Evolutionary conservation across 148 eudicot species (phyloP), one percentile per base, ranked within the genome.

Genomic region (Vaccinium darrowii): DNA sequence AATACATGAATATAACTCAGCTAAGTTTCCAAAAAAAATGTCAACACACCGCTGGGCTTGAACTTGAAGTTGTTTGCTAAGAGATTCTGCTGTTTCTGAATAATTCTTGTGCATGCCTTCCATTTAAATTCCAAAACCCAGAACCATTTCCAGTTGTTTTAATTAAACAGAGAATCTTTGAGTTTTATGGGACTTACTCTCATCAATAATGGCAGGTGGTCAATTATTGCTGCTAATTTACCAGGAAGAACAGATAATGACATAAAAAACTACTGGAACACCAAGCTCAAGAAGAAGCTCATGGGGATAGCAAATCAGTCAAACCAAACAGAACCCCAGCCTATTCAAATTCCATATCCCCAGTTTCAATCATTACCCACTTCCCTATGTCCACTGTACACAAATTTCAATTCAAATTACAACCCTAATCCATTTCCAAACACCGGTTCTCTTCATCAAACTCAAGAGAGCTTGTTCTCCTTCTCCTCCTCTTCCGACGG

Each of bases 181-280:
- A 58, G 65, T 58, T 58, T 50, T 56, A 76, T 60, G 81, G 81
- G 76, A 74, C 76, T 58, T 85, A 43, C 2, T 47, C 14, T 9
- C 21, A 33, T 78, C 69, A 81, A 84, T 15, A 67, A 67, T 7
- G 87, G 86, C 83, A 91, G 92, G 88, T 91, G 92, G 92, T 91
- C 92, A 53, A 81, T 91, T 21, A 91, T 91, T 83, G 92, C 92
- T 18, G 84, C 91, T 52, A 89, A 89, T 65, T 75, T 91, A 82
- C 92, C 91, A 30, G 92, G 92, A 10, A 88, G 92, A 76, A 91
- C 92, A 4, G 92, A 91, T 51, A 91, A 91, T 71, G 92, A 91
- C 69, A 91, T 91, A 81, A 91, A 91, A 82, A 91, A 91, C 86
- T 91, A 91, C 87, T 91, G 92, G 92, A 91, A 91, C 91, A 91